Evolutionary conservation across 345 rosid species (phyloP).

Genomic region (Firmiana major): DNA sequence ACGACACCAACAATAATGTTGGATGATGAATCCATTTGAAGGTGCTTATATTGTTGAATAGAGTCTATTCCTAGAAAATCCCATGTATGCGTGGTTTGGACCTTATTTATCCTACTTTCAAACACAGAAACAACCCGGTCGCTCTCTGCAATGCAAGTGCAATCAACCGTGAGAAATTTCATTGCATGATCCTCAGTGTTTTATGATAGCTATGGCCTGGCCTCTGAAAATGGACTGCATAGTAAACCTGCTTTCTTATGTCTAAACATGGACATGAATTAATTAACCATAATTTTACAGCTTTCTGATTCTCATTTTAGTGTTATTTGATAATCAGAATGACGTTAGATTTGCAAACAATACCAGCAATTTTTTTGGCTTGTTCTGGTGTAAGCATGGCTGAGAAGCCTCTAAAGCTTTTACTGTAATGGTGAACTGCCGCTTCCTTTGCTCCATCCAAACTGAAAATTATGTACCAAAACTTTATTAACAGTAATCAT

Average conservation of each 20-base stretch:
- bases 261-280: too few relatives aligned
- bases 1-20: conserved; percentile 41
- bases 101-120: conserved; percentile 30
- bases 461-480: conserved; percentile 26
- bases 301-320: too few relatives aligned
- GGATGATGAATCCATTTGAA: conserved; percentile 25
- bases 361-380: conserved; percentile 33
- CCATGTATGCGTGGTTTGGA: conserved; percentile 56
- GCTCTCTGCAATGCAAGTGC: conserved; percentile 25
- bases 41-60: conserved; percentile 13
- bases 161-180: background rate
- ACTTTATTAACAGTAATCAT: background rate
- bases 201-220: background rate
- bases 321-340: background rate
- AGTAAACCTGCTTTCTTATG: background rate
- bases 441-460: conserved; percentile 28
- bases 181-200: background rate
- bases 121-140: conserved; percentile 38
- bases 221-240: background rate
- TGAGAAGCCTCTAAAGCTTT: conserved; percentile 48
- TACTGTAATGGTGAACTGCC: conserved; percentile 43
- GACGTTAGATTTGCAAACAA: background rate
- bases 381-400: conserved; percentile 48
- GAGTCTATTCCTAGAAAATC: conserved; percentile 38
- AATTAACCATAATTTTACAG: too few relatives aligned